Conservation (phyloP, 2,329 filamentous ascomycete species). For the Alternaria sp. region DNA sequence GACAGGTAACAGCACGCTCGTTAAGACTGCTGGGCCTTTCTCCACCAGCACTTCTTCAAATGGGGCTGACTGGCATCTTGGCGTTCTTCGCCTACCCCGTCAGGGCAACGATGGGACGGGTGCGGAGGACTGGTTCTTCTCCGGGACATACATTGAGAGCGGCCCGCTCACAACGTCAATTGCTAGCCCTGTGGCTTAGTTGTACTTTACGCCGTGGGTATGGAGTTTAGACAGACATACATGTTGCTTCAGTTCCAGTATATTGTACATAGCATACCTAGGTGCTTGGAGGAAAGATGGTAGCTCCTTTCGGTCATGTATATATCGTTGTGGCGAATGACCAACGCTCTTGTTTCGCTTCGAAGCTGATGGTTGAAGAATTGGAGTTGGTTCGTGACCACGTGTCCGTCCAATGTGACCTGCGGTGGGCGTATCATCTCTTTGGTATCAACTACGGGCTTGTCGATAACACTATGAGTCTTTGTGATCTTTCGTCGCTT, state of each 20-base stretch:
- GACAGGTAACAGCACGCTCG: slow-evolving; percentile 66
- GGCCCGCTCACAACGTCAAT: slow-evolving; percentile 55
- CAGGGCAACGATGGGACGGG: slow-evolving; percentile 61
- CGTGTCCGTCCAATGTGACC: not conserved
- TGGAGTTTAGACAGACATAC: not conserved
- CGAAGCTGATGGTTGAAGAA: slow-evolving; percentile 16
- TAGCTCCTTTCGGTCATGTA: not conserved
- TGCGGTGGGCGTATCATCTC: not conserved
- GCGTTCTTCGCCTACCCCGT: slow-evolving; percentile 70
- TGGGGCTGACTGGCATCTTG: slow-evolving; percentile 76
- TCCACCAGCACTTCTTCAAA: slow-evolving; percentile 69
- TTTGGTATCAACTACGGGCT: not conserved
- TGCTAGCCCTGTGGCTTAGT: slow-evolving; percentile 31
- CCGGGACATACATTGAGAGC: slow-evolving; percentile 74
- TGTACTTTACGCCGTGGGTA: not conserved
- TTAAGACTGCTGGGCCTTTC: slow-evolving; percentile 67
- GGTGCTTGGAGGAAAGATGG: not conserved
- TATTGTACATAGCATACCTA: slow-evolving; percentile 6
- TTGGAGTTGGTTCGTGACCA: slow-evolving; percentile 12
- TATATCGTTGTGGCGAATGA: slow-evolving; percentile 9
- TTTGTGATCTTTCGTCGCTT: not conserved
- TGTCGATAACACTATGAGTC: not conserved
- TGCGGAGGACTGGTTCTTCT: slow-evolving; percentile 75
- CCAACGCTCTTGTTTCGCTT: slow-evolving; percentile 8
- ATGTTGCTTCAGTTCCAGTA: not conserved